Evolutionary conservation across 2,329 filamentous ascomycete species (phyloP), one percentile per base, ranked within the genome.

Genomic region (Diplocarpon mali): DNA sequence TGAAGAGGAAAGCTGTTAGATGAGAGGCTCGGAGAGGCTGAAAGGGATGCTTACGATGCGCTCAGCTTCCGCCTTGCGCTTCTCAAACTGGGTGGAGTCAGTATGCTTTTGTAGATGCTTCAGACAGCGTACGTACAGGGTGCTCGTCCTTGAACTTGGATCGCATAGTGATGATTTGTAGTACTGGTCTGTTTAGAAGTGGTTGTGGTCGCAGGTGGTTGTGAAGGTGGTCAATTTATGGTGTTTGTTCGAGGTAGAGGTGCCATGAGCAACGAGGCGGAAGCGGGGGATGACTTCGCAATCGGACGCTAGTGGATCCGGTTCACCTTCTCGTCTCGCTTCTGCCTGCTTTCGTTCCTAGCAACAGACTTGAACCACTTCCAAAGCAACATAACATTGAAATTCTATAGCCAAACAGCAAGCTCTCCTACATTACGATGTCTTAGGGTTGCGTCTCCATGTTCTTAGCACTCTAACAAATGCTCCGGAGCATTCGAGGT

Each of bases 111-210:
- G 3, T 24, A 7, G 20, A 24, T 24, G 20, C 3, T 24, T 24
- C 7, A 7, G 20, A 24, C 20, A 3, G 20, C 20, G 20, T 7
- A 24, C 20, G 7, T 24, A 24, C 20, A 61, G 87, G 88, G 69
- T 96, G 92, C 80, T 96, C 92, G 82, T 98, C 92, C 88, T 98
- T 98, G 71, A 98, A 98, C 80, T 96, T 96, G 76, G 87, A 94
- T 66, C 89, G 85, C 88, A 95, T 95, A 57, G 64, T 86, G 50
- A 47, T 51, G 40, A 42, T 27, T 42, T 42, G 35, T 27, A 37
- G 31, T 37, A 30, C 37, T 41, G 41, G 38, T 44, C 28, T 15
- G 40, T 45, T 14, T 16, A 15, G 31, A 16, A 13, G 35, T 20
- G 14, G 30, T 27, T 45, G 11, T 20, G 36, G 38, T 13, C 39